Evolutionary conservation across 257 asterid species (phyloP), one percentile per base, ranked within the genome.

Genomic region (Gentiana dahurica): DNA sequence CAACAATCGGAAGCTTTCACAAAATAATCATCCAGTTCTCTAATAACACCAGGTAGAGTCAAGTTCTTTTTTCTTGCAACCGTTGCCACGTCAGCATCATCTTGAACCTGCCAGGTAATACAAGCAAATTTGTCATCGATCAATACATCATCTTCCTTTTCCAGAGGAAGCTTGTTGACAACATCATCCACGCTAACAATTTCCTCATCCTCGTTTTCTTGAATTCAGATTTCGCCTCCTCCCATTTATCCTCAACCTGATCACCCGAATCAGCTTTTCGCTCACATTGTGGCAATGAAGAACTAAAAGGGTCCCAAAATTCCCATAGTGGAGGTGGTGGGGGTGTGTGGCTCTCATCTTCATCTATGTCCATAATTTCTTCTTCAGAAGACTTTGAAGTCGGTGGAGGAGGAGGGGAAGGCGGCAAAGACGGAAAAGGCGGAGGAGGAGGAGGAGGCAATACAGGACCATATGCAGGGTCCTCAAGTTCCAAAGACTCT

Each of bases 321-420:
- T 84, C 92, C 91, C 86, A 81, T 41, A 77, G 54, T 2, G 86
- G 85, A 45, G 84, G 95, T 8, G 88, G 77, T 12, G 71, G 89
- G 3, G 85, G 89, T 24, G 82, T 73, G 52, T 51, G 65, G 9
- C 66, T 70, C 13, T 65, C 66, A 34, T 74, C 85, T 70, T 73
- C 86, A 8, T 64, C 76, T 0, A 65, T 53, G 52, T 86, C 94
- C 9, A 65, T 64, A 47, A 77, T 77, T 47, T 83, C 90, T 49
- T 74, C 86, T 35, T 54, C 57, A 2, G 72, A 54, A 38, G 73
- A 48, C 48, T 59, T 55, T 36, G 54, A 87, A 56, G 81, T 24
- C 2, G 92, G 94, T 0, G 94, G 96, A 1, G 93, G 94, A 2
- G 92, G 94, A 0, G 94, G 96, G 1, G 93, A 92, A 3, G 96